Evolutionary conservation across 305 asterid species (phyloP), one percentile per base, ranked within the genome.

Genomic region (Rubia balearica): DNA sequence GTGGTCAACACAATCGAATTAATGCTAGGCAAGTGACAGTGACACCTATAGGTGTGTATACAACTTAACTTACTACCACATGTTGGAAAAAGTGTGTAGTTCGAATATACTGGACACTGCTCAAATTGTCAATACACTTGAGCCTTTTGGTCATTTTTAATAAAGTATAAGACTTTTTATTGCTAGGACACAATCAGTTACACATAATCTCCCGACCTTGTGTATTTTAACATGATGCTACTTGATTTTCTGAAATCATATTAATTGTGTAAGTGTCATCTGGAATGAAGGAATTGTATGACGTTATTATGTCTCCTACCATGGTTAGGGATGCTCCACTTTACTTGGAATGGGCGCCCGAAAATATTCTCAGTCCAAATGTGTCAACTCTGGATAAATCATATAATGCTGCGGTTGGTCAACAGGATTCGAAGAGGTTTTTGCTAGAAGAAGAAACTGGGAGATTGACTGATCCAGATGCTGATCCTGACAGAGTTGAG

Each of bases 281-380:
- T 48, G 13, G 62, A 68, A 17, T 3, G 30, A 40, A 51, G 27
- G 6, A n/a, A 24, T 22, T 55, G 59, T 40, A 6, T 36, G 62
- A 72, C 43, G 45, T 75, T 78, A 68, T 61, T 71, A 66, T 21
- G 36, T 53, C 11, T 75, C 17, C 66, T 65, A 57, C 80, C 69
- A 67, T 62, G 43, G 74, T 46, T 78, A 93, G 97, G 88, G 98
- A 91, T 80, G 86, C 87, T 64, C 98, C 98, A 6, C 83, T 93
- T 68, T 93, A 93, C 84, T 78, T 93, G 87, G 98, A 93, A 81
- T 90, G 97, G 98, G 97, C 98, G 57, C 98, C 98, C 73, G 90
- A 73, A 57, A 77, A 89, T 79, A 85, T 93, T 82, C 92, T 93
- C 30, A 76, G 78, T 83, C 86, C 70, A 77, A 70, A 81, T 21